These are phyloP conservation scores for Groenewaldozyma auringiensis DNA, from an alignment of 1,139 yeast species.

Conservation along the genomic window DNA sequence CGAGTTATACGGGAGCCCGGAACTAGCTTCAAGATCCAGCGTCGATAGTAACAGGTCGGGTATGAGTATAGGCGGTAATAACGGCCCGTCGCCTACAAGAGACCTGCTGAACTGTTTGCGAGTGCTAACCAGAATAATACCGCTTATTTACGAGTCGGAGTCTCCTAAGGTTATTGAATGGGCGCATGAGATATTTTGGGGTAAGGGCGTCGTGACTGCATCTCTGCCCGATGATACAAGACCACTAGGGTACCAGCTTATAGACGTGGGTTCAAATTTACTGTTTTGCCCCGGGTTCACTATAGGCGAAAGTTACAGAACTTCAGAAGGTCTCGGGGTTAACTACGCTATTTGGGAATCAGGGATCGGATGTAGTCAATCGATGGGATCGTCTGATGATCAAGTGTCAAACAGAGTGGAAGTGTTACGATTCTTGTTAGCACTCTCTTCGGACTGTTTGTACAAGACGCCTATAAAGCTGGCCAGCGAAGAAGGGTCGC, in stretches of 20 bases:
- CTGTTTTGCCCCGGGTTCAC: constrained; percentile 60
- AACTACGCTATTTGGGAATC: constrained; percentile 55
- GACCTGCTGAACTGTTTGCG: constrained; percentile 54
- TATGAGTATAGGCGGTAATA: background rate
- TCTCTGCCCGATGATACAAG: constrained; percentile 23
- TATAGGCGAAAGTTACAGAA: constrained; percentile 19
- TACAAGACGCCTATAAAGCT: constrained; percentile 44
- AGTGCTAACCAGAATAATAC: constrained; percentile 56
- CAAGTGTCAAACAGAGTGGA: constrained; percentile 64
- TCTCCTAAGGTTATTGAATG: constrained; percentile 31
- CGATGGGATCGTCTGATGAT: constrained; percentile 37
- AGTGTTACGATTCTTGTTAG: constrained; percentile 51
- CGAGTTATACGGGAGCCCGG: constrained; percentile 22
- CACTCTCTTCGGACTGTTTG: constrained; percentile 57
- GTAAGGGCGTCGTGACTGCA: constrained; percentile 13
- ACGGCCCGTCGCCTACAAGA: constrained; percentile 22
- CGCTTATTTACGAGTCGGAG: constrained; percentile 49
- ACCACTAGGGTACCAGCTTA: constrained; percentile 42
- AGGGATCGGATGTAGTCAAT: constrained; percentile 55
- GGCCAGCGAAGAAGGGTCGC: constrained; percentile 43
- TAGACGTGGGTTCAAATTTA: constrained; percentile 43
- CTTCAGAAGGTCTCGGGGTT: constrained; percentile 10
- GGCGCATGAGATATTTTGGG: constrained; percentile 42
- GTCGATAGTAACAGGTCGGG: background rate
- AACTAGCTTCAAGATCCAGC: constrained; percentile 14